phyloP scores from a whole-genome alignment of 345 rosid species.

The Aquilaria malaccensis region DNA sequence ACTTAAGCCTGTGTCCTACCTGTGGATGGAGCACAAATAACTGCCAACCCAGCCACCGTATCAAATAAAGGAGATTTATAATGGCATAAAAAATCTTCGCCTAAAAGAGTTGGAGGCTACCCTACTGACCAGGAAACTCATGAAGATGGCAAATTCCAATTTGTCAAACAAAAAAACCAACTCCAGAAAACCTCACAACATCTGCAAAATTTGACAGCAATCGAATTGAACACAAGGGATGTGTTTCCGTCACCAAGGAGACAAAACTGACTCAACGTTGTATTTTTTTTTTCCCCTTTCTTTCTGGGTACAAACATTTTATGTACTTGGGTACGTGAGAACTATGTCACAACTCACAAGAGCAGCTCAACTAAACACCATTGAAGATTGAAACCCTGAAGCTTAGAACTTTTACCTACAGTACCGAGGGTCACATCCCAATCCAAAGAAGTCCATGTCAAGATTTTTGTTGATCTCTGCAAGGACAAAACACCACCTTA shows the following conservation, averaged over 20 bases:
- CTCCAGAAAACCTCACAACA: constrained; percentile 1
- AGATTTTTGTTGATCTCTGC: constrained; percentile 41
- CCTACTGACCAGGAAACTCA: no score
- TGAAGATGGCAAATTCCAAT: no score
- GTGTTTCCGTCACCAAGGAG: constrained; percentile 31
- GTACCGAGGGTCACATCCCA: constrained; percentile 19
- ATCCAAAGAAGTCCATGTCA: constrained; percentile 24
- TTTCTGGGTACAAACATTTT: no score
- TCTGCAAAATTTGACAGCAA: neutral
- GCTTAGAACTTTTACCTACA: constrained; percentile 23
- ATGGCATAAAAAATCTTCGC: no score
- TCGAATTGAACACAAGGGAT: constrained; percentile 16
- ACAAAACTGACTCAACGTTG: neutral
- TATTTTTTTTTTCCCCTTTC: no score
- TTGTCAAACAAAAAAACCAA: no score
- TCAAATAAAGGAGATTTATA: no score
- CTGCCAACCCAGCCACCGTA: no score
- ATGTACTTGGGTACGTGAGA: constrained; percentile 1
- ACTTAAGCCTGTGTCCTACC: no score
- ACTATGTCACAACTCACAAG: constrained; percentile 10
- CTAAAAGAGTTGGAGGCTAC: no score
- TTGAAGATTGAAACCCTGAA: constrained; percentile 16
- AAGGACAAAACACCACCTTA: neutral
- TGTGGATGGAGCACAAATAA: no score
- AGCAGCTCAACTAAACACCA: constrained; percentile 17